Evolutionary conservation across 768 basidiomycete genomes (phyloP), one percentile per base, ranked within the genome.

Genomic region (Candolleomyces efflorescens): DNA sequence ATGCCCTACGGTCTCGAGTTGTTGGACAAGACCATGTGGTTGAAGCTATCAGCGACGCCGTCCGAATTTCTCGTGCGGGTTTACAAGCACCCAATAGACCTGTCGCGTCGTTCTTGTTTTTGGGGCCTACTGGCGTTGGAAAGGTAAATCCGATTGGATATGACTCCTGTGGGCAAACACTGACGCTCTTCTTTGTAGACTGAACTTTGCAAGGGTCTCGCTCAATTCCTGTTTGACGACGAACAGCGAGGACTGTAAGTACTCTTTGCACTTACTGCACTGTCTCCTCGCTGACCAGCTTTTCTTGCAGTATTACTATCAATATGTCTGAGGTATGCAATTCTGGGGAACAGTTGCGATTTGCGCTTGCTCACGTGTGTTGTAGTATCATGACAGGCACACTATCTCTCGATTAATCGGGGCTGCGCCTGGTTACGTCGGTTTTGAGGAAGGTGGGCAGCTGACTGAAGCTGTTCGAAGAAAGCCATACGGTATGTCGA

Each of bases 1-100:
- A 90, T 36, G 74, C 79, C 0, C 78, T 98, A 15, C 75, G 76
- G 24, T 69, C 80, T 55, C 82, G 91, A 0, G 89, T 98, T 7
- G 87, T 98, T 3, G 94, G 96, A 1, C 96, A 98, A 68, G 88
- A 93, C 58, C 86, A 94, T 62, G 90, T 93, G n/a, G 80, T 98
- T 26, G 69, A 79, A 1, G 85, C 94, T 4, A 84, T 97, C 62
- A 87, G 89, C 58, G 90, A 97, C 64, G 94, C 95, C 13, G 91
- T 98, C 22, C 84, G 94, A 17, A 90, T 98, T 53, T 96, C 94
- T 27, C 85, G 95, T 51, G 92, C 94, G 2, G 95, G 96, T 0
- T 70, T 98, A 18, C 89, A 94, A 64, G 89, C 91, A 0, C 90
- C 92, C 6, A 90, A 90, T 63, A 78, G 93, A 15, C 96, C 95